Evolutionary conservation across 192 early-diverging fungal species (phyloP).

Genomic region (Umbelopsis sp.): DNA sequence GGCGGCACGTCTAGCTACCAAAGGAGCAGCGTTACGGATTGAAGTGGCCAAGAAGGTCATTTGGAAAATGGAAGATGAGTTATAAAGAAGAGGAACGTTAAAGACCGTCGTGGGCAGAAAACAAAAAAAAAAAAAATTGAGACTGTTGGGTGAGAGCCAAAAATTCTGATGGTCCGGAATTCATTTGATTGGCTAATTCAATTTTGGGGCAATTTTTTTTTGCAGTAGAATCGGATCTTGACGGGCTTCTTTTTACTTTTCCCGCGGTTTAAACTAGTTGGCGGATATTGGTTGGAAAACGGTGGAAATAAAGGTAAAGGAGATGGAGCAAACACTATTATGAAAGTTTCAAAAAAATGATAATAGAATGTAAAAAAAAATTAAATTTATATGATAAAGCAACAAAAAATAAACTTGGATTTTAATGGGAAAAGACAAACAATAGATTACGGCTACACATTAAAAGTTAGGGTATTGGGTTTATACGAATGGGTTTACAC

Average conservation of each 20-base stretch:
- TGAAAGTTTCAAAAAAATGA: too few relatives aligned
- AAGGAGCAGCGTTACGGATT: conserved; percentile 34
- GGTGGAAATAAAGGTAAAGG: neutral
- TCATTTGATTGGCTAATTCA: conserved; percentile 3
- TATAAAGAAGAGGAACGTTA: neutral
- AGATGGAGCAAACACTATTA: too few relatives aligned
- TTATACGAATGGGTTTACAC: neutral
- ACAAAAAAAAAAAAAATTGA: conserved; percentile 20
- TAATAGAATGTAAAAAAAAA: too few relatives aligned
- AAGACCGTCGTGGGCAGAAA: conserved; percentile 13
- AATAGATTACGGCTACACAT: too few relatives aligned
- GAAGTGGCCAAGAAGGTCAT: conserved; percentile 36
- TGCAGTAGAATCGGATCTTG: neutral
- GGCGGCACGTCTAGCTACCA: conserved; percentile 27
- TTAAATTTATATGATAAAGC: too few relatives aligned
- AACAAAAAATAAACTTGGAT: too few relatives aligned
- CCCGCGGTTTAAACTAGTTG: too few relatives aligned
- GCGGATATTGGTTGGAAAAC: too few relatives aligned
- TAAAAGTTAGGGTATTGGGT: too few relatives aligned
- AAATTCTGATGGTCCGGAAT: conserved; percentile 7
- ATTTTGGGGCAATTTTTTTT: conserved; percentile 17
- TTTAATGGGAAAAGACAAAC: too few relatives aligned
- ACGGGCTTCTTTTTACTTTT: neutral
- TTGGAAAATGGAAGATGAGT: neutral
- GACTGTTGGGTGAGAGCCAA: conserved; percentile 21